Evolutionary conservation across 352 stramenopile genomes (phyloP), one percentile per base, ranked within the genome.

Genomic region (Phytopythium helicoides): DNA sequence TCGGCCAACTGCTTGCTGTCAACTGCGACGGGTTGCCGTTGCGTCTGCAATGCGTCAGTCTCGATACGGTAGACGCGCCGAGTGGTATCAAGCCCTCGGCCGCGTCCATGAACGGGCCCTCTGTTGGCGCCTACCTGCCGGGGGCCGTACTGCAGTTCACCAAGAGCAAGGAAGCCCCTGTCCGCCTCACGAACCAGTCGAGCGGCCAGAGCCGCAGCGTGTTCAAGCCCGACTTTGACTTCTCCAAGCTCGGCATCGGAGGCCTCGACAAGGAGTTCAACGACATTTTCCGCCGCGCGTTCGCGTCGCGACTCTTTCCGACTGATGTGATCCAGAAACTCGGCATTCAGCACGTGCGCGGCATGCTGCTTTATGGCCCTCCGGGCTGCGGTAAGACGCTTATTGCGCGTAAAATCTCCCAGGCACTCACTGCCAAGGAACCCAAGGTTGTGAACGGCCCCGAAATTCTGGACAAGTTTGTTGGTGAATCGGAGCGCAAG

Each of bases 401-500:
- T 10, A 99, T 99, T 64, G 97, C 97, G 14, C 84, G 97, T 14
- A 96, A 99, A 77, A 99, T 99, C 73, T 89, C 78, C 40, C 81
- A 94, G 60, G 94, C 97, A 28, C 76, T 99, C 47, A 99, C 99
- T 60, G 94, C 96, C 12, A 98, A 76, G 33, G 83, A 95, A 60
- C 88, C 88, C 9, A 96, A 99, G 61, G 97, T 99, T 73, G 97
- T 99, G 47, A 99, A 99, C 62, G 97, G 97, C 37, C 97, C 97
- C 0, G 97, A 99, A 71, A 97, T 99, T 63, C 79, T 99, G 8
- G 97, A 99, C 81, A 99, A 99, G 69, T 99, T 97, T 76, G 97
- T 99, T 3, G 97, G 97, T 65, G 96, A 97, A 37, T 96, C 84
- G 21, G 97, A 99, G 78, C 94, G 98, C 66, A 99, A 99, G 77